Evolutionary conservation across 129 eudicot species (phyloP).

Genomic region (Dittrichia graveolens): DNA sequence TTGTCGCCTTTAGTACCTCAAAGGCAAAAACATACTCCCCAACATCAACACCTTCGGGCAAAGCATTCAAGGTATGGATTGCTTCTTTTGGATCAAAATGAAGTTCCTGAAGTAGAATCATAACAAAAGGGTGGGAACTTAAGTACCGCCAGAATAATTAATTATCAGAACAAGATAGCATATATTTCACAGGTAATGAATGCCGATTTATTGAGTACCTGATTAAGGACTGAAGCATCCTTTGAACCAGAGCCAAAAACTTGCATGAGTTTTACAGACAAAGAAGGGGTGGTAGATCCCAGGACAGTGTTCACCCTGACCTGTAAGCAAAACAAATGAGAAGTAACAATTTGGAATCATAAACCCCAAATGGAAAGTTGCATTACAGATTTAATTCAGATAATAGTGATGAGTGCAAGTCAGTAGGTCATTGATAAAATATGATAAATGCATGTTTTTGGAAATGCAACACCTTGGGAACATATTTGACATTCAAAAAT

Average conservation of each 20-base stretch:
- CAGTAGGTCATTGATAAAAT: background rate
- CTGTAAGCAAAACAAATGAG: slow-evolving; percentile 39
- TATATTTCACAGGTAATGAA: slow-evolving; percentile 8
- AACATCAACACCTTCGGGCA: slow-evolving; percentile 74
- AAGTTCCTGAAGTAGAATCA: slow-evolving; percentile 59
- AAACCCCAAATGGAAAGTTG: slow-evolving; percentile 1
- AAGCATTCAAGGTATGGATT: slow-evolving; percentile 62
- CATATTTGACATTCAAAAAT: too few relatives aligned
- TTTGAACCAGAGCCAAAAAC: slow-evolving; percentile 70
- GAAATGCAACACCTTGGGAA: background rate
- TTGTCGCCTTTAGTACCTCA: slow-evolving; percentile 52
- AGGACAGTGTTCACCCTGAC: slow-evolving; percentile 72
- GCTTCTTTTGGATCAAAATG: slow-evolving; percentile 59
- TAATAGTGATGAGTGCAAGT: background rate
- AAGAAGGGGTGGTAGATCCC: slow-evolving; percentile 70
- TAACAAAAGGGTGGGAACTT: slow-evolving; percentile 15
- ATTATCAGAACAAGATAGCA: background rate
- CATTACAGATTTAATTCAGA: background rate
- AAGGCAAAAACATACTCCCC: slow-evolving; percentile 73
- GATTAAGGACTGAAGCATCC: slow-evolving; percentile 69
- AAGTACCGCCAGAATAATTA: background rate
- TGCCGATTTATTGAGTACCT: slow-evolving; percentile 47
- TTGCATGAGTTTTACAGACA: slow-evolving; percentile 79
- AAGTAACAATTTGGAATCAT: slow-evolving; percentile 12
- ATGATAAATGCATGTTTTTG: background rate